A percentile compares a stretch with the other conserved stretches of the same genome.
phyloP scores from a whole-genome alignment of 306 rosid species.

The Quercus wislizeni region DNA sequence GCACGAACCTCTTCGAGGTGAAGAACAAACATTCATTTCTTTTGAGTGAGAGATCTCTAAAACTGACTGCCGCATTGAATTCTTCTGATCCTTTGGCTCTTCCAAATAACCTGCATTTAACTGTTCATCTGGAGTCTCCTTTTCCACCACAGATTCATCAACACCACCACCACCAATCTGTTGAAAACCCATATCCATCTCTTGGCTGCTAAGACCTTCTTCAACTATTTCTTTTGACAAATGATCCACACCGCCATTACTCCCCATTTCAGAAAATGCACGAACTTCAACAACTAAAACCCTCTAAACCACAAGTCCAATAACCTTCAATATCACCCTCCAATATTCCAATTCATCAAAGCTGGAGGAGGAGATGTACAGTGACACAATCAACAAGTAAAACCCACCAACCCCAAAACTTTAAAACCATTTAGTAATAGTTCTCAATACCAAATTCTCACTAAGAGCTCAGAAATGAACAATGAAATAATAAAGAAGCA shows the following conservation, averaged over 20 bases:
- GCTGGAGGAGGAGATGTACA: neutral
- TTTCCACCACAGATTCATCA: conserved; percentile 9
- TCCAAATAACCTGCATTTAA: conserved; percentile 26
- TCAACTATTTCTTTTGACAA: conserved; percentile 24
- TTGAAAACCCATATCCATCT: conserved; percentile 17
- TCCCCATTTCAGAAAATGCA: conserved; percentile 26
- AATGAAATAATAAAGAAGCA: conserved; percentile 14
- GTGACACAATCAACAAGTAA: neutral
- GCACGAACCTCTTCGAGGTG: conserved; percentile 50
- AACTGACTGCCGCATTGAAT: conserved; percentile 7
- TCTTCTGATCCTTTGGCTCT: conserved; percentile 20
- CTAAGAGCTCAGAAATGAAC: neutral
- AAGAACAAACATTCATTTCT: conserved; percentile 35
- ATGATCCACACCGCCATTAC: conserved; percentile 41
- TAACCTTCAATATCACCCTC: conserved; percentile 14
- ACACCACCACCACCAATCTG: conserved; percentile 28
- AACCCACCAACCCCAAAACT: conserved; percentile 14
- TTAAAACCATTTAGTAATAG: neutral
- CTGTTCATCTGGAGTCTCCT: conserved; percentile 12
- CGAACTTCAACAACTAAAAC: neutral
- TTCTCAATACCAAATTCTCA: neutral
- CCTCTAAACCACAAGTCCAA: conserved; percentile 8
- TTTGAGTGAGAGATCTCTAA: conserved; percentile 27
- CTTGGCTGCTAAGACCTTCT: conserved; percentile 24
- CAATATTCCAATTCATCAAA: conserved; percentile 1